Conservation (phyloP, 2,329 filamentous ascomycete genomes). For the Herpotrichia juniperi region DNA sequence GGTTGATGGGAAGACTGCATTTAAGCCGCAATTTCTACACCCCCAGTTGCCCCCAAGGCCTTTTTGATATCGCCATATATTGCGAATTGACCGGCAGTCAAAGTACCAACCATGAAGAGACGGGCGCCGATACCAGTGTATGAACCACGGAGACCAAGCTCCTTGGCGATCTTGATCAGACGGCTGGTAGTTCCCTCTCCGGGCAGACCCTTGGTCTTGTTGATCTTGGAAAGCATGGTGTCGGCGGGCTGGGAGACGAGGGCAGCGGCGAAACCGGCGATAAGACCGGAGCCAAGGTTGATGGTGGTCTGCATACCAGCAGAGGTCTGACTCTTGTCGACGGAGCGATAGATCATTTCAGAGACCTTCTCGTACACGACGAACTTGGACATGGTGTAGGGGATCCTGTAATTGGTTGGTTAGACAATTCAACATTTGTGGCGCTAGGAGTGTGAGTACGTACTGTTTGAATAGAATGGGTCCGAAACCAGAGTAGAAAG, state of each 20-base stretch:
- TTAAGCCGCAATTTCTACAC: constrained; percentile 47
- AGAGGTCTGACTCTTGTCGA: constrained; percentile 75
- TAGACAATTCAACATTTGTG: constrained; percentile 9
- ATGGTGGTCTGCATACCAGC: constrained; percentile 74
- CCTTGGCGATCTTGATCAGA: constrained; percentile 85
- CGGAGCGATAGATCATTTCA: constrained; percentile 70
- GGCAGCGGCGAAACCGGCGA: constrained; percentile 86
- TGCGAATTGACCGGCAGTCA: constrained; percentile 66
- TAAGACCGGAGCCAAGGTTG: constrained; percentile 85
- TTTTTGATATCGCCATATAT: constrained; percentile 82
- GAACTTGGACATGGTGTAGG: constrained; percentile 96
- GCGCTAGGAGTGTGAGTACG: constrained; percentile 7
- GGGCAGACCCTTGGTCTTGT: constrained; percentile 88
- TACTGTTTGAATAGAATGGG: constrained; percentile 54
- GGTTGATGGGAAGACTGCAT: constrained; percentile 5
- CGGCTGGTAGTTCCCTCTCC: constrained; percentile 83
- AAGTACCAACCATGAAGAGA: constrained; percentile 55
- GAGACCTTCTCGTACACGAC: constrained; percentile 90
- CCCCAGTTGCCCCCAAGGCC: constrained; percentile 69
- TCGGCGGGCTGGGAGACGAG: constrained; percentile 88
- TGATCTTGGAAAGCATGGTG: constrained; percentile 95
- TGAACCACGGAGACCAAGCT: constrained; percentile 79
- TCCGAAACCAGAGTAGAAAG: constrained; percentile 91
- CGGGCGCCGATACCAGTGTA: constrained; percentile 83
- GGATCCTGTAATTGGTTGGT: constrained; percentile 63